Conservation (phyloP, 2,329 filamentous ascomycete species). For the Aspergillus sp. region DNA sequence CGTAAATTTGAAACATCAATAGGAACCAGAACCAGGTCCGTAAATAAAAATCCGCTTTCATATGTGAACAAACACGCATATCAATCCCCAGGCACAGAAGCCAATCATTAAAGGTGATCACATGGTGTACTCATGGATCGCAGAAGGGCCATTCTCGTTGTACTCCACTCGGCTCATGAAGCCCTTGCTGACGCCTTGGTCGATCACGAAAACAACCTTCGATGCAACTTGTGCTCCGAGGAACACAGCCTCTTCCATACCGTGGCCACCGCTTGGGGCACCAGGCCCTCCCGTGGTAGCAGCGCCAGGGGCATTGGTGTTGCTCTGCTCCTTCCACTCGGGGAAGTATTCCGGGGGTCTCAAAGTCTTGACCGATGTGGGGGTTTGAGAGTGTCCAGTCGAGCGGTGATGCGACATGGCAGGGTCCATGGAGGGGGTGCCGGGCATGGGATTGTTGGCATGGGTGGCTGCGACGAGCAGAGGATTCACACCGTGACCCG, state of each 20-base stretch:
- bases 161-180: conserved; percentile 70
- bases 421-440: conserved; percentile 41
- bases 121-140: conserved; percentile 60
- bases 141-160: conserved; percentile 65
- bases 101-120: conserved; percentile 25
- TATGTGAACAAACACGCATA: neutral
- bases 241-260: conserved; percentile 80
- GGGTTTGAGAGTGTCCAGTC: conserved; percentile 70
- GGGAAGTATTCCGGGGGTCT: conserved; percentile 80
- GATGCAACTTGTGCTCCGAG: conserved; percentile 85
- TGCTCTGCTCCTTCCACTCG: conserved; percentile 78
- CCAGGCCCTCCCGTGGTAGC: conserved; percentile 44
- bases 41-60: neutral
- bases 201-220: conserved; percentile 69
- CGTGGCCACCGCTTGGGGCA: conserved; percentile 36
- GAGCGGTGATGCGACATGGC: conserved; percentile 53
- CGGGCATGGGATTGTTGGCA: conserved; percentile 40
- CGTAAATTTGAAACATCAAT: neutral
- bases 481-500: conserved; percentile 72
- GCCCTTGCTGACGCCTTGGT: conserved; percentile 66
- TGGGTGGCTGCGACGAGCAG: conserved; percentile 84
- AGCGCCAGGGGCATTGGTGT: conserved; percentile 40
- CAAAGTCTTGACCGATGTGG: conserved; percentile 78
- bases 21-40: neutral
- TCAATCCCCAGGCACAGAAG: neutral